phyloP scores from a whole-genome alignment of 306 rosid genomes.

The Cyclanthera cordifolia region DNA sequence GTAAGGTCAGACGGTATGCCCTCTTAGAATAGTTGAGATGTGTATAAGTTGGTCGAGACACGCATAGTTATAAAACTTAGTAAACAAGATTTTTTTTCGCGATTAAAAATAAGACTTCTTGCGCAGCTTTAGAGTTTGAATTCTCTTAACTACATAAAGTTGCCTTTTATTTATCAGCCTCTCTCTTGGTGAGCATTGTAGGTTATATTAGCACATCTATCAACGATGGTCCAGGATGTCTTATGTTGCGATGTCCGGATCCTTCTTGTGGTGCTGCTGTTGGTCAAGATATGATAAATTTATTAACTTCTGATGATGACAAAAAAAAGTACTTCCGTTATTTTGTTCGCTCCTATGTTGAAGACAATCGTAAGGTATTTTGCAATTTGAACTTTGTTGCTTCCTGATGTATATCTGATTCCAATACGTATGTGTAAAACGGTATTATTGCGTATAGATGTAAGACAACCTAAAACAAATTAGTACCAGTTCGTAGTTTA shows the following conservation, averaged over 20 bases:
- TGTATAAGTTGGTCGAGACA: too few relatives aligned
- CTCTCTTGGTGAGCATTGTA: constrained; percentile 9
- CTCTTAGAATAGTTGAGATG: too few relatives aligned
- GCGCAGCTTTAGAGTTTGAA: not conserved
- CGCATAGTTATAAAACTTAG: not conserved
- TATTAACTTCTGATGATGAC: constrained; percentile 45
- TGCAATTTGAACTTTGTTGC: not conserved
- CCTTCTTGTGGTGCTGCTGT: constrained; percentile 77
- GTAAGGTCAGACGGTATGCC: too few relatives aligned
- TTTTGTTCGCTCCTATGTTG: constrained; percentile 76
- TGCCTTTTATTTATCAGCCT: not conserved
- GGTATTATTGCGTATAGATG: not conserved
- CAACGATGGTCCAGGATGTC: constrained; percentile 89
- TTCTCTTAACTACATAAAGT: not conserved
- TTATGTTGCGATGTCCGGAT: constrained; percentile 84
- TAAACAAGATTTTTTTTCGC: not conserved
- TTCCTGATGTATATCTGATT: not conserved
- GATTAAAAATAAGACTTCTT: not conserved
- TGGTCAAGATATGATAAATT: constrained; percentile 65
- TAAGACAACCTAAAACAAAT: not conserved
- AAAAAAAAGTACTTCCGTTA: constrained; percentile 60
- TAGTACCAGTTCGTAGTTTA: not conserved
- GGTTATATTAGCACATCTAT: constrained; percentile 76
- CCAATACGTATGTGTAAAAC: not conserved
- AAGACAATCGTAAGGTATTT: constrained; percentile 76